Percentiles rank a stretch among this genome's conserved stretches.
These are phyloP conservation scores for Chalciporus pseudorubinellus DNA, from an alignment of 768 basidiomycete genomes.

Conservation along the genomic window DNA sequence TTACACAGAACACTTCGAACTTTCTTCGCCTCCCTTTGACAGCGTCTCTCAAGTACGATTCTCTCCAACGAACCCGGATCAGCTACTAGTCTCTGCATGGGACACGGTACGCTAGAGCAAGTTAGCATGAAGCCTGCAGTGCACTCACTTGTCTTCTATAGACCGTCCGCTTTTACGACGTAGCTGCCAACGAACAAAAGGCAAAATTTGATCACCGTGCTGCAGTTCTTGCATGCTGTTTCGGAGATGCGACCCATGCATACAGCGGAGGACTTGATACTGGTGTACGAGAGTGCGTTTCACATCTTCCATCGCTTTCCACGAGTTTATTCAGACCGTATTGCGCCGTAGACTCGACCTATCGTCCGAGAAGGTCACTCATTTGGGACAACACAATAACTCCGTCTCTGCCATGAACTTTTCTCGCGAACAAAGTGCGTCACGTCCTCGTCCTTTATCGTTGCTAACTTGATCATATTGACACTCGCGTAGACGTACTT, in stretches of 20 bases:
- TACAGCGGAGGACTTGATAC: slow-evolving; percentile 90
- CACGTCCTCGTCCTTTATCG: background rate
- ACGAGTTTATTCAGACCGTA: background rate
- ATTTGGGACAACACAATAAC: slow-evolving; percentile 80
- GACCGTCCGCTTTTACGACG: slow-evolving; percentile 59
- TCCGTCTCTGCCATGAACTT: slow-evolving; percentile 77
- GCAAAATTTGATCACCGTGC: slow-evolving; percentile 88
- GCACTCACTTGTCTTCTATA: slow-evolving; percentile 40
- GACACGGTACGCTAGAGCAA: slow-evolving; percentile 54
- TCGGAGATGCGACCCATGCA: slow-evolving; percentile 60
- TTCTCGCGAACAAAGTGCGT: slow-evolving; percentile 61
- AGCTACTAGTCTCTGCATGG: slow-evolving; percentile 86
- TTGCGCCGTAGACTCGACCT: slow-evolving; percentile 68
- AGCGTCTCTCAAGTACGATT: slow-evolving; percentile 79
- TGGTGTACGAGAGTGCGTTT: slow-evolving; percentile 66
- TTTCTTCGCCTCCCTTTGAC: slow-evolving; percentile 77
- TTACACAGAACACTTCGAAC: slow-evolving; percentile 37
- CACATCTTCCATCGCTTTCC: background rate
- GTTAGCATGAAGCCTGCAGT: background rate
- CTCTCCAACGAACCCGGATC: slow-evolving; percentile 75
- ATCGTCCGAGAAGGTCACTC: slow-evolving; percentile 62
- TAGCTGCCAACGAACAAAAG: slow-evolving; percentile 58
- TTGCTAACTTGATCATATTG: background rate
- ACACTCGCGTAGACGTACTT: slow-evolving; percentile 53
- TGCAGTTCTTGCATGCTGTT: slow-evolving; percentile 82